These are phyloP conservation scores for Schoenoplectus tabernaemontani DNA, from an alignment of 202 grass and related monocot species.

Conservation along the genomic window DNA sequence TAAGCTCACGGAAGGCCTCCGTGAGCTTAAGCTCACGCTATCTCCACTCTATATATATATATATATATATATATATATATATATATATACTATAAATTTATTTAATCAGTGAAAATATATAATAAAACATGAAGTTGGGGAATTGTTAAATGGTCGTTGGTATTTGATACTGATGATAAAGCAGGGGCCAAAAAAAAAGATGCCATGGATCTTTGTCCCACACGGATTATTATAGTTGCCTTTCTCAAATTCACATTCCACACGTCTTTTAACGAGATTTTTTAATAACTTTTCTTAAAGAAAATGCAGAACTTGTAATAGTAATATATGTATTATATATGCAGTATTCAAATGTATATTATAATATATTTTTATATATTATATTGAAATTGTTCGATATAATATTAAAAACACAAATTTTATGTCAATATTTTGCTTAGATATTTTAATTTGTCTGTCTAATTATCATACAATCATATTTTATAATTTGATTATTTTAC, in stretches of 20 bases:
- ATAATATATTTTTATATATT: not conserved
- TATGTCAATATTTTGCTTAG: too few species aligned
- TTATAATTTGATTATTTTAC: too few species aligned
- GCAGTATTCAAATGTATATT: not conserved
- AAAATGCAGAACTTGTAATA: not conserved
- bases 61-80: not conserved
- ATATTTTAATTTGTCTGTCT: too few species aligned
- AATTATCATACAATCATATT: too few species aligned
- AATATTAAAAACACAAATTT: too few species aligned
- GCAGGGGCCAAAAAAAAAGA: not conserved
- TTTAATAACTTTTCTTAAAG: not conserved
- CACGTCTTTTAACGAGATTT: not conserved
- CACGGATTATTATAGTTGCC: not conserved
- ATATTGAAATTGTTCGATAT: too few species aligned
- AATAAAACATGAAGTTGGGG: not conserved
- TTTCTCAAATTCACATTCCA: not conserved
- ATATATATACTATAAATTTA: not conserved
- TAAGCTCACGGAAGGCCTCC: too few species aligned
- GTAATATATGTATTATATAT: not conserved
- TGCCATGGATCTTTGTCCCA: not conserved
- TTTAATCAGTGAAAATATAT: not conserved
- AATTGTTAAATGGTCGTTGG: not conserved
- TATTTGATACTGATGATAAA: not conserved
- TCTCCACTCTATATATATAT: too few species aligned
- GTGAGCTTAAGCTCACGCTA: too few species aligned